Evolutionary conservation across 129 eudicot species (phyloP).

Genomic region (Dittrichia graveolens): DNA sequence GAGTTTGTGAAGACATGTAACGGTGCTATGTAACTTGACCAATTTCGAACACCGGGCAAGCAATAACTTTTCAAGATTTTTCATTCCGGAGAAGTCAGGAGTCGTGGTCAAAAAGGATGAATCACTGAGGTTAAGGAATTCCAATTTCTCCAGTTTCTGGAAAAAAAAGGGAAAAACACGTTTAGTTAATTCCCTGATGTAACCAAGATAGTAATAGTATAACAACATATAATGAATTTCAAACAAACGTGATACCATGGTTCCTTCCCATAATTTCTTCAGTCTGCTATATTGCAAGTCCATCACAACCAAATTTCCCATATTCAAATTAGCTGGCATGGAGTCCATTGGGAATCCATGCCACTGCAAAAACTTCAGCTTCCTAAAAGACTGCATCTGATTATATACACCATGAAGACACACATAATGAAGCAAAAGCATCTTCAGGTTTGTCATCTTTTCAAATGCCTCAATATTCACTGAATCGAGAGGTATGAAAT

Average conservation of each 20-base stretch:
- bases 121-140: conserved; percentile 17
- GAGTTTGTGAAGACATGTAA: conserved; percentile 29
- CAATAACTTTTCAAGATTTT: conserved; percentile 16
- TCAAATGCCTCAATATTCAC: no score
- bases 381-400: neutral
- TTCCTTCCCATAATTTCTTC: conserved; percentile 18
- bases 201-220: neutral
- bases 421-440: neutral
- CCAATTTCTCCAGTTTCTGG: neutral
- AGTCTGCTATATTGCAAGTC: conserved; percentile 6
- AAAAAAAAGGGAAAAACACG: no score
- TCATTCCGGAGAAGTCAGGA: conserved; percentile 25
- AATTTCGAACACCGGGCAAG: conserved; percentile 6
- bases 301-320: conserved; percentile 11
- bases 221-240: neutral
- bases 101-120: conserved; percentile 10
- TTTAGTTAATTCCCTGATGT: neutral
- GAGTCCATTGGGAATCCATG: conserved; percentile 13
- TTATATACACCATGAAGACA: neutral
- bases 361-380: conserved; percentile 10
- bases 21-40: conserved; percentile 18
- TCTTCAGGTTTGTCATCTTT: no score
- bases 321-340: neutral
- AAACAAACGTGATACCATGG: conserved; percentile 13
- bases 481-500: no score